Base-by-base conservation (phyloP, 2,329 filamentous ascomycete species). In the Penicillium sp. region DNA sequence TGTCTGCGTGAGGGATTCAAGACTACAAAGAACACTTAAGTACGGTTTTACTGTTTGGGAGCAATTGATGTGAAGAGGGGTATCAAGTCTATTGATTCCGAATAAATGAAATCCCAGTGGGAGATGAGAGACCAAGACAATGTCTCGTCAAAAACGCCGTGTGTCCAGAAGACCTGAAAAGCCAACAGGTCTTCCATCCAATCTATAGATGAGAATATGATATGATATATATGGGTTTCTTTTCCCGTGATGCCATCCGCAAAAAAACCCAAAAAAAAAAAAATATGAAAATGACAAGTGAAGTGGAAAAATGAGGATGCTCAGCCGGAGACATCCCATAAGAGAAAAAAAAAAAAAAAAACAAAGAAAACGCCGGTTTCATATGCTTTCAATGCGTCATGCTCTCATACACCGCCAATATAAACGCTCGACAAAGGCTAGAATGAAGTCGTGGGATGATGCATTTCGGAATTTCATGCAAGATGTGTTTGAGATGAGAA, bases 321-420 rank as follows among this genome's bases (percentile, higher is more conserved):
- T 56, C 53, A 27, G 37, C 38, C 25, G 38, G 47, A 56, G 54
- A 45, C 54, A 56, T 43, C 45, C 19, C 9, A 64, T 29, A 54
- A 56, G 59, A 55, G 6, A 54, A 60, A 29, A 45, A 54, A 61
- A 52, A 55, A 56, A 42, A 54, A 37, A 46, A 54, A 59, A 49
- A 52, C 56, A 46, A 59, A 31, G 35, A 59, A 57, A 65, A 66
- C 63, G 63, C 63, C 63, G 54, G 46, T 33, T 58, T 62, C 61
- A 49, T 60, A 64, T 67, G 64, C 64, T 64, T 59, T 60, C 50
- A 53, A 67, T 67, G 65, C 65, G 61, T 67, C 64, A 41, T 67
- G 62, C 63, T 65, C 60, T 67, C 64, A 66, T 67, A 64, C 65
- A 67, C 65, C 63, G 61, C 64, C 64, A 66, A 65, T 60, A 66